These are phyloP conservation scores for Hypoxylon sp. DNA, from an alignment of 2,329 filamentous ascomycete genomes.

Conservation along the genomic window DNA sequence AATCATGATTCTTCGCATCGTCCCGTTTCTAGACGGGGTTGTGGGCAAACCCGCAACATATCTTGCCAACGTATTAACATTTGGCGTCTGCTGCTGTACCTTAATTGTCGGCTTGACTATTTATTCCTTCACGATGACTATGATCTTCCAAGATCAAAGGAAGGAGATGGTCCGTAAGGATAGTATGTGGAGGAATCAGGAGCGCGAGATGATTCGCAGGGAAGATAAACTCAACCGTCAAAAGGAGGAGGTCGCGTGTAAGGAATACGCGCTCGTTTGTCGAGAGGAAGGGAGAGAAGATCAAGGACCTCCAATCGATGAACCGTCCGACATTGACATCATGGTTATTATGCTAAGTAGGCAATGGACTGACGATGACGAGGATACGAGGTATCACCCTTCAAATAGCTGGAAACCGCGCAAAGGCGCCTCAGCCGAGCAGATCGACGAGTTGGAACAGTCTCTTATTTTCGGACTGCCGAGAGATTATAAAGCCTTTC, in stretches of 20 bases:
- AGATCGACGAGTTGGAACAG: background rate
- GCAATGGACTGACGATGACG: background rate
- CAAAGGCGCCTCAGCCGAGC: background rate
- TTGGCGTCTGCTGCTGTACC: background rate
- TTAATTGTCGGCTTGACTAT: background rate
- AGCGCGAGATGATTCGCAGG: background rate
- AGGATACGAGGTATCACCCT: background rate
- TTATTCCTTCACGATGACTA: background rate
- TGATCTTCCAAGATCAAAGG: background rate
- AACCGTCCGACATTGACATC: background rate
- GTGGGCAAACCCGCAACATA: background rate
- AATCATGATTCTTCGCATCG: background rate
- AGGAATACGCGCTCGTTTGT: background rate
- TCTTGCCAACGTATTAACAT: background rate
- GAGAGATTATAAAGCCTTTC: constrained; percentile 1
- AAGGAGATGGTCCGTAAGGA: background rate
- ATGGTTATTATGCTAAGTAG: background rate
- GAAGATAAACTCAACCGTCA: background rate
- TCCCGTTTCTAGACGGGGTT: background rate
- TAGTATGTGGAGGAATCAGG: background rate
- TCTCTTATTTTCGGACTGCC: background rate
- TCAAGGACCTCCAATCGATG: background rate
- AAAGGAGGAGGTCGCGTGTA: background rate
- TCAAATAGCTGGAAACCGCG: background rate
- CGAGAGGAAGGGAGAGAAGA: background rate